These are phyloP conservation scores for Plantago ovata DNA, from an alignment of 257 asterid species.

Conservation along the genomic window DNA sequence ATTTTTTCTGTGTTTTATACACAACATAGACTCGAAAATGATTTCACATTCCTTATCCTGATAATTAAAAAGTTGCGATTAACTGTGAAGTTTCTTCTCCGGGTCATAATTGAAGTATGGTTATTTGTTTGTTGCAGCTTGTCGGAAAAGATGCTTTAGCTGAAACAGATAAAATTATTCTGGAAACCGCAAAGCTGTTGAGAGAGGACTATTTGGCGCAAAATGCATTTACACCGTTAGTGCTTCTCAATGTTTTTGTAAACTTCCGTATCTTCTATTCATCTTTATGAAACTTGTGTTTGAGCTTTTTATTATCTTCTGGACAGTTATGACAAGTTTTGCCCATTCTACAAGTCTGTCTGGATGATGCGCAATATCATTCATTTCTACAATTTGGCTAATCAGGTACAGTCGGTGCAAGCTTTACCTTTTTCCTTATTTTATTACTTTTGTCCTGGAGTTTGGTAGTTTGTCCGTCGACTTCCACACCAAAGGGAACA, in stretches of 20 bases:
- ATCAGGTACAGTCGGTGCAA: slow-evolving; percentile 55
- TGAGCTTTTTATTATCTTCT: slow-evolving; percentile 15
- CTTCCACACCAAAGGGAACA: too few species aligned
- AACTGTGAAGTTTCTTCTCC: neutral
- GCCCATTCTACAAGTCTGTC: slow-evolving; percentile 99
- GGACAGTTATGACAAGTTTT: slow-evolving; percentile 83
- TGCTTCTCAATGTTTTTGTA: slow-evolving; percentile 17
- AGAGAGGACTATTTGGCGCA: slow-evolving; percentile 99
- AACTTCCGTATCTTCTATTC: slow-evolving; percentile 6
- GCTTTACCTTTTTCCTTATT: neutral
- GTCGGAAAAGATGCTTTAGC: slow-evolving; percentile 99
- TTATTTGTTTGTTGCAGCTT: slow-evolving; percentile 54
- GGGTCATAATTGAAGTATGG: neutral
- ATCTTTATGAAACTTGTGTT: slow-evolving; percentile 5
- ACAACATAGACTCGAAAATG: neutral
- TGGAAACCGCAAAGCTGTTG: slow-evolving; percentile 98
- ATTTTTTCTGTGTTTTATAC: too few species aligned
- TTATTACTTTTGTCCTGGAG: neutral
- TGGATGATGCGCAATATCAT: slow-evolving; percentile 99
- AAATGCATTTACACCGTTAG: slow-evolving; percentile 98
- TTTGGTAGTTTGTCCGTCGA: too few species aligned
- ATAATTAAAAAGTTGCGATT: too few species aligned
- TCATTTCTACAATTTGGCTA: slow-evolving; percentile 95
- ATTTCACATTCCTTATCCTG: neutral
- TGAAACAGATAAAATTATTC: slow-evolving; percentile 89